These are phyloP conservation scores for Populus deltoides DNA, from an alignment of 345 rosid genomes.

Conservation along the genomic window DNA sequence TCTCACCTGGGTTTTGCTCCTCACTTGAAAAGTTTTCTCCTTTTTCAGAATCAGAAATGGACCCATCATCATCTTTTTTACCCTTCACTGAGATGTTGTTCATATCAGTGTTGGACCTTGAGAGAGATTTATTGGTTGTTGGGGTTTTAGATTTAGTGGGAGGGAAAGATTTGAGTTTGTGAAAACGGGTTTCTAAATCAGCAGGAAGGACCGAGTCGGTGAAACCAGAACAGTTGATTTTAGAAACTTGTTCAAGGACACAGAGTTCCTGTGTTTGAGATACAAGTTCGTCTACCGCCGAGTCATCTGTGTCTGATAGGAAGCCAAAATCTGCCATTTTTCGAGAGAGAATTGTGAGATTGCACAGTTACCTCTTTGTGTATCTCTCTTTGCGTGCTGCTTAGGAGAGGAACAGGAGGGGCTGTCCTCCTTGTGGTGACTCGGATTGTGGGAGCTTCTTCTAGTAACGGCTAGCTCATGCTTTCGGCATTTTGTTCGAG, in stretches of 20 bases:
- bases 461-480: slow-evolving; percentile 50
- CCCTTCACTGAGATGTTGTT: not conserved
- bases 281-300: slow-evolving; percentile 69
- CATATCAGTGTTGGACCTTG: not conserved
- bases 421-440: no score
- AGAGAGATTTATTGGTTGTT: not conserved
- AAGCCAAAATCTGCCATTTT: slow-evolving; percentile 61
- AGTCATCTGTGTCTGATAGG: slow-evolving; percentile 73
- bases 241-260: slow-evolving; percentile 68
- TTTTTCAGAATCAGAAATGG: slow-evolving; percentile 2
- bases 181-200: slow-evolving; percentile 74
- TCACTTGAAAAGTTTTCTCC: not conserved
- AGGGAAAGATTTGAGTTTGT: slow-evolving; percentile 69
- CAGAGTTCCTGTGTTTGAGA: slow-evolving; percentile 67
- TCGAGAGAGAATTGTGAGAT: not conserved
- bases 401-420: no score
- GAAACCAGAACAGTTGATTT: slow-evolving; percentile 63
- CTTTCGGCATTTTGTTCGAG: slow-evolving; percentile 12
- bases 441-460: no score
- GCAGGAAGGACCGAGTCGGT: slow-evolving; percentile 53
- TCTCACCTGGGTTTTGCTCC: not conserved
- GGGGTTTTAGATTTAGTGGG: slow-evolving; percentile 26
- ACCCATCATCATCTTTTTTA: not conserved
- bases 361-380: no score
- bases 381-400: no score